A percentile compares a stretch with the other conserved stretches of the same genome.
Conservation (phyloP, 495 filamentous ascomycete genomes). For the Penicillium crystallinum region DNA sequence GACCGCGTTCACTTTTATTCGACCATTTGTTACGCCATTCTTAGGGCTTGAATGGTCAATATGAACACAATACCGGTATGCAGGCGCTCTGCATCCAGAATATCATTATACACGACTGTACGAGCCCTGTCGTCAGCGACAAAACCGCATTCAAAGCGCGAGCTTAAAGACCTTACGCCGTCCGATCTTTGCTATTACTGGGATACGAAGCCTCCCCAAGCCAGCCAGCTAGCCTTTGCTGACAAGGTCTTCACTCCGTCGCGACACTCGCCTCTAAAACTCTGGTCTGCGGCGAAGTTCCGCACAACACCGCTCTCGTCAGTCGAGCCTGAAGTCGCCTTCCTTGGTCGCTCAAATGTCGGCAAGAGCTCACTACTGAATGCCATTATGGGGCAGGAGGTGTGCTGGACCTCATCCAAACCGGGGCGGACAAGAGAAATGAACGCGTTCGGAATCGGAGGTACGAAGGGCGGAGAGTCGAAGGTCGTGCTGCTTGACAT, state of each 20-base stretch:
- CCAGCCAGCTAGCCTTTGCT: slow-evolving; percentile 50
- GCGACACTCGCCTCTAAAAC: slow-evolving; percentile 53
- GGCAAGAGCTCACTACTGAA: slow-evolving; percentile 90
- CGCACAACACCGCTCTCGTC: slow-evolving; percentile 49
- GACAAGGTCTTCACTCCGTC: slow-evolving; percentile 56
- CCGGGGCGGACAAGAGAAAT: slow-evolving; percentile 77
- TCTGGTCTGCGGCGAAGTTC: slow-evolving; percentile 69
- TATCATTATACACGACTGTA: slow-evolving; percentile 10
- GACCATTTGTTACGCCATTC: neutral
- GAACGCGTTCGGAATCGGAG: slow-evolving; percentile 78
- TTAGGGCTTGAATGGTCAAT: neutral
- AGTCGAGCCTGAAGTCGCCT: slow-evolving; percentile 55
- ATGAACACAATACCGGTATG: slow-evolving; percentile 2
- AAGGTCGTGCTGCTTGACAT: slow-evolving; percentile 72
- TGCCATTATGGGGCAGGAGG: slow-evolving; percentile 59
- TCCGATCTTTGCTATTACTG: slow-evolving; percentile 49
- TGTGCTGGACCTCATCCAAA: slow-evolving; percentile 60
- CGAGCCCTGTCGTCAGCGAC: slow-evolving; percentile 7
- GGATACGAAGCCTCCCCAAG: slow-evolving; percentile 52
- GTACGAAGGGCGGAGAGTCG: slow-evolving; percentile 47
- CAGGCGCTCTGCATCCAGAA: neutral
- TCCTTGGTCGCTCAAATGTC: slow-evolving; percentile 83
- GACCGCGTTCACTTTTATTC: neutral
- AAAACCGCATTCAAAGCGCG: slow-evolving; percentile 24
- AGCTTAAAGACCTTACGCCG: slow-evolving; percentile 32